phyloP scores from a whole-genome alignment of 305 asterid genomes.

The Stenogyne calaminthoides region DNA sequence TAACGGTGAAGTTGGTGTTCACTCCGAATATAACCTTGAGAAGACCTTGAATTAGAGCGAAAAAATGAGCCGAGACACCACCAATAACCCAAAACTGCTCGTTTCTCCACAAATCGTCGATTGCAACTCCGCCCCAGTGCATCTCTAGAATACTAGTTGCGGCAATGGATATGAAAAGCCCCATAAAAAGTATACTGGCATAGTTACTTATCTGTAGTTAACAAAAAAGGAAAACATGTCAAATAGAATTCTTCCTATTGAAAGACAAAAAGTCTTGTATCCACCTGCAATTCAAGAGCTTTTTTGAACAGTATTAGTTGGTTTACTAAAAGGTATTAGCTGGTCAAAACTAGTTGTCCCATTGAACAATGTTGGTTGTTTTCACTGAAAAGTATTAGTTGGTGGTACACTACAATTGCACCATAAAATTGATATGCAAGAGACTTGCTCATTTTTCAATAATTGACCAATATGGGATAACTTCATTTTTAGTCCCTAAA shows the following conservation, averaged over 20 bases:
- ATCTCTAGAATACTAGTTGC: constrained; percentile 81
- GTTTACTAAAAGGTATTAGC: too few relatives aligned
- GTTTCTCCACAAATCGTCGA: constrained; percentile 94
- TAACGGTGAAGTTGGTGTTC: constrained; percentile 90
- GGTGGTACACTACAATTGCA: too few relatives aligned
- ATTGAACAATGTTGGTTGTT: too few relatives aligned
- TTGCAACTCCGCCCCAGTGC: constrained; percentile 90
- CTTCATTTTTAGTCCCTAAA: too few relatives aligned
- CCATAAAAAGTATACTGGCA: constrained; percentile 86
- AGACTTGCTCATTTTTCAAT: too few relatives aligned
- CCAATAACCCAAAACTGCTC: constrained; percentile 99
- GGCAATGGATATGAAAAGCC: constrained; percentile 75
- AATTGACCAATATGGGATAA: too few relatives aligned
- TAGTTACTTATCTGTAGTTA: constrained; percentile 83
- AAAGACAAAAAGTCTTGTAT: too few relatives aligned
- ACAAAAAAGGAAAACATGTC: not conserved
- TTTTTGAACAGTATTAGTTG: too few relatives aligned
- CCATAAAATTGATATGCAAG: too few relatives aligned
- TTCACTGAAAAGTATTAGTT: too few relatives aligned
- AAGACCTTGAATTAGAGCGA: constrained; percentile 91
- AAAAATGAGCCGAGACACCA: constrained; percentile 83
- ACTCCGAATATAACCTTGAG: constrained; percentile 90
- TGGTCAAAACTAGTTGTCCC: too few relatives aligned
- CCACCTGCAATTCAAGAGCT: too few relatives aligned
- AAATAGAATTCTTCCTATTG: not conserved